Conservation (phyloP, 306 rosid species). For the Quercus rubra region DNA sequence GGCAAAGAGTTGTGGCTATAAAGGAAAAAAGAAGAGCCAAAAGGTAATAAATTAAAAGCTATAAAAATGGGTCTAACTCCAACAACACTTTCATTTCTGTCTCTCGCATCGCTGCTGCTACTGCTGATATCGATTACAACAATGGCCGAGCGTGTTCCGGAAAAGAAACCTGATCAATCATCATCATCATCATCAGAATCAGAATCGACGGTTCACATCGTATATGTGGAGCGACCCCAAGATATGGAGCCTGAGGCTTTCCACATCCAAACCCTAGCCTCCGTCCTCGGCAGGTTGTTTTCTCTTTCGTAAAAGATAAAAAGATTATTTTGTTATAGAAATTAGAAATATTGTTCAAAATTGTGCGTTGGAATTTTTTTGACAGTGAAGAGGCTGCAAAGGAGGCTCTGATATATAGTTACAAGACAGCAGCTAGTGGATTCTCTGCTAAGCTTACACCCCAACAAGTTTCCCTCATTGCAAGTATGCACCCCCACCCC, state of each 20-base stretch:
- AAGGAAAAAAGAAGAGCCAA: not conserved
- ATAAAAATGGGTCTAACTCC: not conserved
- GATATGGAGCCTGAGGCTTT: slow-evolving; percentile 68
- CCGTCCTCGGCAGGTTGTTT: slow-evolving; percentile 79
- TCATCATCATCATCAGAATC: slow-evolving; percentile 12
- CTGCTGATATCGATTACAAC: slow-evolving; percentile 14
- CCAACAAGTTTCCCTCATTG: slow-evolving; percentile 42
- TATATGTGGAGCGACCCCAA: slow-evolving; percentile 69
- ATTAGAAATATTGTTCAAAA: too few species aligned
- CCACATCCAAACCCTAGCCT: slow-evolving; percentile 80
- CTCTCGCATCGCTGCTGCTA: not conserved
- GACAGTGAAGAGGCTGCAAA: slow-evolving; percentile 86
- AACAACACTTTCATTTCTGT: not conserved
- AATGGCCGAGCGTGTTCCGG: slow-evolving; percentile 49
- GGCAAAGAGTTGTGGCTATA: not conserved
- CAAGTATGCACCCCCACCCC: slow-evolving; percentile 24
- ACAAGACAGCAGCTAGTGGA: slow-evolving; percentile 85
- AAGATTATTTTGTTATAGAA: too few species aligned
- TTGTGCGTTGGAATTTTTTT: not conserved
- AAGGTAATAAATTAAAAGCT: not conserved
- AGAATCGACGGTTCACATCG: slow-evolving; percentile 63
- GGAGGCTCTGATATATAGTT: slow-evolving; percentile 82
- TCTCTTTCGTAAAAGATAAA: too few species aligned
- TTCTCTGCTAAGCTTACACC: slow-evolving; percentile 95
- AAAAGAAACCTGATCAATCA: not conserved